These are phyloP conservation scores for Candida tibetensis DNA, from an alignment of 805 yeast genomes.

Conservation along the genomic window DNA sequence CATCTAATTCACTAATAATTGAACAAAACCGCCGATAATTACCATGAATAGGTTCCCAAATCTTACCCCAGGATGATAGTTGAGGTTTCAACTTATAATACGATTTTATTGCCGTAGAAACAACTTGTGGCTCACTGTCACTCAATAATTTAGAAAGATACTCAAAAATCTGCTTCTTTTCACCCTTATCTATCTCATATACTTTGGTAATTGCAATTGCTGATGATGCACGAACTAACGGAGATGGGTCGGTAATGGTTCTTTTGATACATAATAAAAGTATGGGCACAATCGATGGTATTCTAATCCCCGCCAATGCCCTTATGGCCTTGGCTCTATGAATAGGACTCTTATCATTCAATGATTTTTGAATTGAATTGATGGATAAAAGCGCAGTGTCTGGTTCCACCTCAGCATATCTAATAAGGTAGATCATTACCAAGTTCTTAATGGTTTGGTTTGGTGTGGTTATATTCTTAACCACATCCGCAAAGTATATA, in stretches of 20 bases:
- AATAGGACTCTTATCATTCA: slow-evolving; percentile 67
- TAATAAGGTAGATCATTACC: slow-evolving; percentile 70
- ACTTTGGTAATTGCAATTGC: slow-evolving; percentile 72
- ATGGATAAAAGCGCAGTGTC: slow-evolving; percentile 87
- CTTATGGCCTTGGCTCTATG: slow-evolving; percentile 72
- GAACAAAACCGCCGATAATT: slow-evolving; percentile 59
- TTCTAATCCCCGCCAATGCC: slow-evolving; percentile 77
- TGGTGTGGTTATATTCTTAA: slow-evolving; percentile 76
- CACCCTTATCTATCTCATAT: slow-evolving; percentile 29
- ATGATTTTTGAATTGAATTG: slow-evolving; percentile 84
- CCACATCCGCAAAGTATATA: slow-evolving; percentile 73
- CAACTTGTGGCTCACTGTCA: slow-evolving; percentile 67
- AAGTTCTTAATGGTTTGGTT: slow-evolving; percentile 62
- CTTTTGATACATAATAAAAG: slow-evolving; percentile 69
- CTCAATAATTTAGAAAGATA: slow-evolving; percentile 52
- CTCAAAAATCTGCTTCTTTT: slow-evolving; percentile 48
- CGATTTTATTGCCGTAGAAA: slow-evolving; percentile 64
- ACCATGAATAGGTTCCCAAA: slow-evolving; percentile 68
- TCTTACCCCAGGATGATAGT: slow-evolving; percentile 22
- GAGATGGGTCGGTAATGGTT: slow-evolving; percentile 65
- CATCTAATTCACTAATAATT: slow-evolving; percentile 54
- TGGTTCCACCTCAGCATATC: slow-evolving; percentile 80
- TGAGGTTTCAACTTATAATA: slow-evolving; percentile 50
- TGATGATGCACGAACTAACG: slow-evolving; percentile 75
- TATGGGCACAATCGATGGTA: slow-evolving; percentile 79